Evolutionary conservation across 192 early-diverging fungal species (phyloP).

Genomic region (Coemansia sp.): DNA sequence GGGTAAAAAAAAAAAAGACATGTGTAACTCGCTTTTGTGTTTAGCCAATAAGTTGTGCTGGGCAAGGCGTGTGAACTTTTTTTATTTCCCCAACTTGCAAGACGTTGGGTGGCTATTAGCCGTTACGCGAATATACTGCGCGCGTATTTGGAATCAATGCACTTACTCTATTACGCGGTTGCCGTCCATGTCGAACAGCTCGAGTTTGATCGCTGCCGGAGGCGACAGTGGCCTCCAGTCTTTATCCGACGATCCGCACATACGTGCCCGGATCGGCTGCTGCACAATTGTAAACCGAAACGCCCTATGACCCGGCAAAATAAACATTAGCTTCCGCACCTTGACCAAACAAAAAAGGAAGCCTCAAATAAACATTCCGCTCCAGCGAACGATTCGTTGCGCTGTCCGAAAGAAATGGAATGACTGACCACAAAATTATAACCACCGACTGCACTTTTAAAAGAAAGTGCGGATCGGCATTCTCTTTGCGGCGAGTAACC

Average conservation of each 20-base stretch:
- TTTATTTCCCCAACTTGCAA: no score
- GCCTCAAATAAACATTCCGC: not conserved
- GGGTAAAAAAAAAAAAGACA: no score
- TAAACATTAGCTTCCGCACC: not conserved
- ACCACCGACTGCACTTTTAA: not conserved
- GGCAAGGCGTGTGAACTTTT: no score
- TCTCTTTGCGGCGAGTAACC: not conserved
- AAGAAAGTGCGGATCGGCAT: not conserved
- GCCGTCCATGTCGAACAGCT: conserved; percentile 58
- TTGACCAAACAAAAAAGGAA: not conserved
- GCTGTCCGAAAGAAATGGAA: not conserved
- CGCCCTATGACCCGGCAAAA: no score
- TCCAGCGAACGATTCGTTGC: no score
- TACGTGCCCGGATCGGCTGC: conserved; percentile 71
- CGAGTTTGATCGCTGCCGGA: conserved; percentile 70
- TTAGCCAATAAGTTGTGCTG: no score
- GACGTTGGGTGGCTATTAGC: no score
- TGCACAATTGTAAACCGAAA: conserved; percentile 66
- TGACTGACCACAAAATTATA: not conserved
- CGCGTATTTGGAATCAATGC: no score
- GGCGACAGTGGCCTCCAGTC: conserved; percentile 77
- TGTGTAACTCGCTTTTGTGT: no score
- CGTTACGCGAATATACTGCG: no score
- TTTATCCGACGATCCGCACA: conserved; percentile 82
- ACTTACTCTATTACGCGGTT: conserved; percentile 39